Evolutionary conservation across 768 basidiomycete species (phyloP), one percentile per base, ranked within the genome.

Genomic region (Kwoniella newhampshirensis): DNA sequence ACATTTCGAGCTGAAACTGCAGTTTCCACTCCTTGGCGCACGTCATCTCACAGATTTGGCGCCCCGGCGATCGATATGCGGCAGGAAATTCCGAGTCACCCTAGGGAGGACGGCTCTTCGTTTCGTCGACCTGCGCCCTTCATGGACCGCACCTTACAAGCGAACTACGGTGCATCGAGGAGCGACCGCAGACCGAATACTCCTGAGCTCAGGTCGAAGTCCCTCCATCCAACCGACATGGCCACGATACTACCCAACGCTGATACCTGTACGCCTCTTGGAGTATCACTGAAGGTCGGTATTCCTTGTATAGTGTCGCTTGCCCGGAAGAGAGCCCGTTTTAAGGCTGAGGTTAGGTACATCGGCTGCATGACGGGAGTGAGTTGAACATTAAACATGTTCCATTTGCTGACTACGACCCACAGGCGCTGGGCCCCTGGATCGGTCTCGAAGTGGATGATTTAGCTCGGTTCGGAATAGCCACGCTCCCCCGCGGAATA

Each of bases 291-390:
- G 9, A 18, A 57, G 6, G 54, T 74, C 8, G 73, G 75, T 17
- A 70, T 76, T 44, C 73, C 75, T 6, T 76, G 75, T 53, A 68
- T 76, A 11, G 73, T 76, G 13, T 63, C 59, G 0, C 55, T 71
- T 5, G 18, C 35, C 15, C 25, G 20, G 2, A 54, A 43, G 26
- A 37, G 62, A 20, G 63, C 59, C 21, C 59, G 70, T 41, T 73
- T 76, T 54, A 63, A 61, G 32, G 75, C 70, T 8, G 32, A 54
- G 12, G 60, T 70, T 35, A 52, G 66, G 23, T 76, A 73, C 52
- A 69, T 76, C 36, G 75, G 75, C 0, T 59, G 54, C 23, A 52
- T 76, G 43, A 49, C 55, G 2, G 60, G 37, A 7, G 62, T 65
- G 27, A 66, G 66, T 57, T 27, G n/a, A 28, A 17, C 25, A 23